phyloP scores from a whole-genome alignment of 192 early-diverging fungal genomes.

The Coemansia nantahalensis region DNA sequence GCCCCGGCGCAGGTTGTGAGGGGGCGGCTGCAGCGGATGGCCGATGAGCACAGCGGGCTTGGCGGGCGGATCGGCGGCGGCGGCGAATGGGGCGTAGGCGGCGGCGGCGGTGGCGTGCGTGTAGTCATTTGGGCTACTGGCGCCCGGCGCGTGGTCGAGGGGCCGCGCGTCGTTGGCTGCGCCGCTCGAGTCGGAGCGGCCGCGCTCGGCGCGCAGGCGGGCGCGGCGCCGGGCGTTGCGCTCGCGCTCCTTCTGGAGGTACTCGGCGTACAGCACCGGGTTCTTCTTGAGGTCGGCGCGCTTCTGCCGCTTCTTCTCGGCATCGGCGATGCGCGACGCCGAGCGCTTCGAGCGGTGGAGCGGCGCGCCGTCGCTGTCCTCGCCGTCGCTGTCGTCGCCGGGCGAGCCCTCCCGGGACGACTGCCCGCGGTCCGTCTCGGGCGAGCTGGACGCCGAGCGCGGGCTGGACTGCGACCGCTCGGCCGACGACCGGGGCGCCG shows the following conservation, averaged over 20 bases:
- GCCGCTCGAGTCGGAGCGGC: slow-evolving; percentile 41
- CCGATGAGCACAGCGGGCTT: slow-evolving; percentile 21
- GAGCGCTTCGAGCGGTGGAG: slow-evolving; percentile 35
- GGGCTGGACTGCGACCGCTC: slow-evolving; percentile 1
- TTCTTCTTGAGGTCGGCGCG: slow-evolving; percentile 53
- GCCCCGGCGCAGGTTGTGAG: slow-evolving; percentile 30
- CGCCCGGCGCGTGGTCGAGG: not conserved
- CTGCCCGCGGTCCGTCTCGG: slow-evolving; percentile 12
- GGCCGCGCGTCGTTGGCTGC: slow-evolving; percentile 7
- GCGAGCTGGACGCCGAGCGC: slow-evolving; percentile 14
- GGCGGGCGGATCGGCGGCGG: slow-evolving; percentile 23
- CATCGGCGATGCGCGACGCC: slow-evolving; percentile 49
- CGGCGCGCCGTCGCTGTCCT: not conserved
- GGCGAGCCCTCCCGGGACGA: slow-evolving; percentile 34
- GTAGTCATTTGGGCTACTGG: slow-evolving; percentile 35
- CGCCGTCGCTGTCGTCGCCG: too few species aligned
- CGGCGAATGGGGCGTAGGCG: slow-evolving; percentile 25
- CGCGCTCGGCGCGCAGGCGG: slow-evolving; percentile 46
- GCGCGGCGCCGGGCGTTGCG: slow-evolving; percentile 51
- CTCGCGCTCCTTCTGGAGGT: slow-evolving; percentile 53
- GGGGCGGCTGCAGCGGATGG: slow-evolving; percentile 26
- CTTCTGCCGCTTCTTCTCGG: slow-evolving; percentile 54
- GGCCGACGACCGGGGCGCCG: slow-evolving; percentile 3
- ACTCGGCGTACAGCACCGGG: slow-evolving; percentile 48
- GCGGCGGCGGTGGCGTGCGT: slow-evolving; percentile 23